A percentile compares a stretch with the other conserved stretches of the same genome.
Evolutionary conservation across 139 green algal species (phyloP).

Genomic region (Chlamydomonas asymmetrica): DNA sequence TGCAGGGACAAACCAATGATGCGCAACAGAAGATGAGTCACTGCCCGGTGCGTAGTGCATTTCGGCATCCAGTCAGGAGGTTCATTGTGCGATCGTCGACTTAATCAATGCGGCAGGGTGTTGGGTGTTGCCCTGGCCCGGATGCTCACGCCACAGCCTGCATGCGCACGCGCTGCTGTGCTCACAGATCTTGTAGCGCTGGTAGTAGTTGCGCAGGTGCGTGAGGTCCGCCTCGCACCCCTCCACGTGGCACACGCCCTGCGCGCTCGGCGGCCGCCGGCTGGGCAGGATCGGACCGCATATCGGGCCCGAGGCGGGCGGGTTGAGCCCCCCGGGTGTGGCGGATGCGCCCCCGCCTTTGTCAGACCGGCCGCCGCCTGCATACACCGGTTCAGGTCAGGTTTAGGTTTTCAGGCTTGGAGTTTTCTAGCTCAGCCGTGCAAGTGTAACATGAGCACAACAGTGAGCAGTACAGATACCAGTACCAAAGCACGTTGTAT

Average conservation of each 20-base stretch:
- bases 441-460: no score
- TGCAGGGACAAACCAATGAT: neutral
- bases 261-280: neutral
- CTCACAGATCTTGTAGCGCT: conserved; percentile 84
- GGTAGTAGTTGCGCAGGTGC: conserved; percentile 73
- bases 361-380: no score
- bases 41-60: neutral
- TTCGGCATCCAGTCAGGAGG: neutral
- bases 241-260: conserved; percentile 72
- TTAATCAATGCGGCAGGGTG: neutral
- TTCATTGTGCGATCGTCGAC: no score
- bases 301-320: no score
- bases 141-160: neutral
- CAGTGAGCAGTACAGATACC: no score
- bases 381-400: no score
- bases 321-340: no score
- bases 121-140: neutral
- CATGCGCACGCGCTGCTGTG: conserved; percentile 5
- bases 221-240: conserved; percentile 63
- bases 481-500: no score
- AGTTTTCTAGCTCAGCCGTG: no score
- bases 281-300: no score
- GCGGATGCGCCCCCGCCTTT: no score
- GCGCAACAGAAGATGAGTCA: neutral
- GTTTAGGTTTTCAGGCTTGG: no score